Evolutionary conservation across 208 protist genomes (phyloP).

Genomic region (Crithidia sp.): DNA sequence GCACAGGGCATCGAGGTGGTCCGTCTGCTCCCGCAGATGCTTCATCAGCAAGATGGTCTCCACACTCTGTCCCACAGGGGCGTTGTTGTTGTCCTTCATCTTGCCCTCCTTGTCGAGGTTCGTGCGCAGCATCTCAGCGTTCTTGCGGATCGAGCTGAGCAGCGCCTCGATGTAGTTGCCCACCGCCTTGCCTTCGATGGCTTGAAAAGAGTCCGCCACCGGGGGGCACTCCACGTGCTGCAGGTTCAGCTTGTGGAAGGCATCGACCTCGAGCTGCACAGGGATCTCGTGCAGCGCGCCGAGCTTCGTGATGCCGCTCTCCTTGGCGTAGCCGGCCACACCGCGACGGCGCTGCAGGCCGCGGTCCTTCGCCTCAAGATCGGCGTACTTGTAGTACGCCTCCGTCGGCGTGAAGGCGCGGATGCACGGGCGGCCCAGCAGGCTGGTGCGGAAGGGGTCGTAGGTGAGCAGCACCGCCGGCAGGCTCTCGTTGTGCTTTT

Average conservation of each 20-base stretch:
- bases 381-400: slow-evolving; percentile 59
- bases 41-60: slow-evolving; percentile 61
- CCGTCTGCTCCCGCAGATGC: slow-evolving; percentile 61
- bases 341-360: slow-evolving; percentile 31
- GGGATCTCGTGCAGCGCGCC: slow-evolving; percentile 72
- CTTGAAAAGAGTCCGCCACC: slow-evolving; percentile 41
- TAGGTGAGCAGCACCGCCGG: slow-evolving; percentile 72
- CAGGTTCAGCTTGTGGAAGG: slow-evolving; percentile 65
- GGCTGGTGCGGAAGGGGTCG: slow-evolving; percentile 68
- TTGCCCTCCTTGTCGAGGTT: slow-evolving; percentile 50
- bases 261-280: slow-evolving; percentile 65
- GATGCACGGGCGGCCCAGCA: slow-evolving; percentile 64
- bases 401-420: slow-evolving; percentile 67
- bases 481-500: slow-evolving; percentile 47
- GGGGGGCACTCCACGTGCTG: slow-evolving; percentile 25
- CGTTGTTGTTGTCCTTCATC: slow-evolving; percentile 44
- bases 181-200: slow-evolving; percentile 47
- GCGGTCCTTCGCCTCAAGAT: slow-evolving; percentile 22
- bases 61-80: slow-evolving; percentile 49
- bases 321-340: slow-evolving; percentile 43
- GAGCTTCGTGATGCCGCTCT: slow-evolving; percentile 45
- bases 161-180: slow-evolving; percentile 60
- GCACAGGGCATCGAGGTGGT: slow-evolving; percentile 71
- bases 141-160: slow-evolving; percentile 51
- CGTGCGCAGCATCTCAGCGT: slow-evolving; percentile 39